phyloP scores from a whole-genome alignment of 768 basidiomycete genomes.

The Tulasnella calospora region DNA sequence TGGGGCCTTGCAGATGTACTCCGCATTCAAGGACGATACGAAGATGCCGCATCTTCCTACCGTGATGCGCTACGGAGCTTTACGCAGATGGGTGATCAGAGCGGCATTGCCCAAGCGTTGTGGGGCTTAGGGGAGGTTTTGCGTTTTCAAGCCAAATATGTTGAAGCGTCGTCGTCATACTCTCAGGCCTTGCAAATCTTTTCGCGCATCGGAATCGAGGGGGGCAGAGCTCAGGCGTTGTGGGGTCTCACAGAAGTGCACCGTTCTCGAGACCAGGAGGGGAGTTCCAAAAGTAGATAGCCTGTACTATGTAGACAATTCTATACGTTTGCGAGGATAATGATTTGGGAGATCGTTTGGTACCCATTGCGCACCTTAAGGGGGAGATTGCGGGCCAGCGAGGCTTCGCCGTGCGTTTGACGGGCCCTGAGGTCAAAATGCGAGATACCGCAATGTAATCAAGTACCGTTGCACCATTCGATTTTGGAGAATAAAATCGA shows the following conservation, averaged over 20 bases:
- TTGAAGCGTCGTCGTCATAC: not conserved
- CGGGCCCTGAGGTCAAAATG: not conserved
- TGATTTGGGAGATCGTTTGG: no score
- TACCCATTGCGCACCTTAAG: no score
- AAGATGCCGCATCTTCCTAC: not conserved
- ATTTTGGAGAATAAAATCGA: no score
- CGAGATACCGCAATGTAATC: not conserved
- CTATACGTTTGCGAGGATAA: no score
- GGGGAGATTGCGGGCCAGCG: no score
- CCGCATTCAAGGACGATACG: conserved; percentile 7
- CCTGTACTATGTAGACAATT: no score
- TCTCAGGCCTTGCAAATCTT: not conserved
- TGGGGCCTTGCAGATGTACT: not conserved
- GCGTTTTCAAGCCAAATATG: not conserved
- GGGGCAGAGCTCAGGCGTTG: not conserved
- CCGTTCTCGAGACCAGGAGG: not conserved
- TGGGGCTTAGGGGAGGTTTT: not conserved
- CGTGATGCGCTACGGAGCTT: not conserved
- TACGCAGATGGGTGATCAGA: not conserved
- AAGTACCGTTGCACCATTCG: not conserved
- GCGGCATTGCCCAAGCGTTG: not conserved
- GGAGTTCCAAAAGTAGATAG: not conserved
- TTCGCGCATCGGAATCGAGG: not conserved
- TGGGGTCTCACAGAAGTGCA: not conserved
- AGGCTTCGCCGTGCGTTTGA: not conserved